Evolutionary conservation across 192 early-diverging fungal species (phyloP).

Genomic region (Geranomyces variabilis): DNA sequence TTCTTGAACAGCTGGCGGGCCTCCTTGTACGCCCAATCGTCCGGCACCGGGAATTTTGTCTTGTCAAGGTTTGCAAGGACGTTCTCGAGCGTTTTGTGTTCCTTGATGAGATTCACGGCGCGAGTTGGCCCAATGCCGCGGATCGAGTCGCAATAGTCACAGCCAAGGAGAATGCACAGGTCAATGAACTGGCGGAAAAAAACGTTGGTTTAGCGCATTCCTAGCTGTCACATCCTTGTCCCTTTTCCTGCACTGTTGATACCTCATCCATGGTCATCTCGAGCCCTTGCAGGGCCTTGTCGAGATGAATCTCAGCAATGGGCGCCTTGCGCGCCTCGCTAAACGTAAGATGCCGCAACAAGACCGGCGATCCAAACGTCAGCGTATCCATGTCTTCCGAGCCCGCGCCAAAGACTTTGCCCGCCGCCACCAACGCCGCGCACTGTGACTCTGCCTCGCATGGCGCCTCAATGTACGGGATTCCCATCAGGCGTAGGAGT

Average conservation of each 20-base stretch:
- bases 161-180: constrained; percentile 94
- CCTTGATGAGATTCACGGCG: constrained; percentile 81
- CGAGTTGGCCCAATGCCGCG: constrained; percentile 88
- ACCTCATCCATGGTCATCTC: constrained; percentile 74
- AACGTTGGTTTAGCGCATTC: neutral
- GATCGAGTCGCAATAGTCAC: constrained; percentile 97
- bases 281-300: constrained; percentile 81
- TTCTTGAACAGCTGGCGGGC: constrained; percentile 86
- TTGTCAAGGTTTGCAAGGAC: constrained; percentile 72
- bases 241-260: no score
- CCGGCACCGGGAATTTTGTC: constrained; percentile 83
- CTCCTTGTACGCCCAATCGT: constrained; percentile 86
- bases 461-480: constrained; percentile 91
- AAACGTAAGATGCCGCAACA: constrained; percentile 91
- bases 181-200: constrained; percentile 88
- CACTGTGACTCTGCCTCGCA: constrained; percentile 99
- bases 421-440: constrained; percentile 83
- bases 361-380: constrained; percentile 86
- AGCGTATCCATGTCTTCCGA: constrained; percentile 99
- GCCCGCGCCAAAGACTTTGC: constrained; percentile 91
- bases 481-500: constrained; percentile 87
- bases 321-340: constrained; percentile 88
- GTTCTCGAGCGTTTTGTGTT: constrained; percentile 81
- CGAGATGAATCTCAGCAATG: constrained; percentile 83
- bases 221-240: neutral